phyloP scores from a whole-genome alignment of 108 stramenopile genomes.

The Phaeodactylum tricornutum region DNA sequence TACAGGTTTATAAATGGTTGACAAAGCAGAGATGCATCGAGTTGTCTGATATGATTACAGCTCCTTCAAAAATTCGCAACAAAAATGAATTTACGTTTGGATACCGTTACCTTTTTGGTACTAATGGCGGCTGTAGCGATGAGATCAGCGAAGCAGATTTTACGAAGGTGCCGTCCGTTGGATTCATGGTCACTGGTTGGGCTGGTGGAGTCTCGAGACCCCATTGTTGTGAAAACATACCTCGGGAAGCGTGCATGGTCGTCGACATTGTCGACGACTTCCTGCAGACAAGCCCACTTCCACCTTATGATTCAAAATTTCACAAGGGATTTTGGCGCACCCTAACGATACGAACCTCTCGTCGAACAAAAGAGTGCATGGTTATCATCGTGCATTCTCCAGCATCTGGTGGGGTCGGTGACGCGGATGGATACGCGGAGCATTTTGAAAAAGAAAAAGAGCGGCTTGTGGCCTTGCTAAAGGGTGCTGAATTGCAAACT shows the following conservation, averaged over 20 bases:
- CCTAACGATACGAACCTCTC: conserved; percentile 58
- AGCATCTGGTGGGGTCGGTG: conserved; percentile 38
- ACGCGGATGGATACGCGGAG: conserved; percentile 15
- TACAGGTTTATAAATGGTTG: conserved; percentile 38
- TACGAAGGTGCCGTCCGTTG: conserved; percentile 25
- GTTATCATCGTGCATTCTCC: conserved; percentile 63
- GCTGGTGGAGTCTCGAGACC: conserved; percentile 56
- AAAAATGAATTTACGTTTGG: conserved; percentile 89
- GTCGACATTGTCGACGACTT: conserved; percentile 56
- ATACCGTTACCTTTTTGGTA: conserved; percentile 12
- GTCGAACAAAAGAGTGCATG: conserved; percentile 56
- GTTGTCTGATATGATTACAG: conserved; percentile 35
- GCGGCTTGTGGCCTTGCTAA: conserved; percentile 38
- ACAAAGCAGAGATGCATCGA: conserved; percentile 30
- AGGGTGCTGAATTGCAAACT: conserved; percentile 15
- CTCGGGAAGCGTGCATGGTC: conserved; percentile 47
- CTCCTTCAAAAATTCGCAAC: conserved; percentile 66
- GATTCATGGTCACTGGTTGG: conserved; percentile 73
- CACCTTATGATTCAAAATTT: conserved; percentile 51
- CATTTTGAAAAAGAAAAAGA: conserved; percentile 53
- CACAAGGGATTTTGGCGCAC: conserved; percentile 67
- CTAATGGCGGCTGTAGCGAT: background rate
- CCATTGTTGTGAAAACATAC: conserved; percentile 69
- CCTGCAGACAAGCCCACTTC: conserved; percentile 33
- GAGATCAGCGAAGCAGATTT: background rate